Evolutionary conservation across 108 stramenopile genomes (phyloP).

Genomic region (Skeletonema grethae): DNA sequence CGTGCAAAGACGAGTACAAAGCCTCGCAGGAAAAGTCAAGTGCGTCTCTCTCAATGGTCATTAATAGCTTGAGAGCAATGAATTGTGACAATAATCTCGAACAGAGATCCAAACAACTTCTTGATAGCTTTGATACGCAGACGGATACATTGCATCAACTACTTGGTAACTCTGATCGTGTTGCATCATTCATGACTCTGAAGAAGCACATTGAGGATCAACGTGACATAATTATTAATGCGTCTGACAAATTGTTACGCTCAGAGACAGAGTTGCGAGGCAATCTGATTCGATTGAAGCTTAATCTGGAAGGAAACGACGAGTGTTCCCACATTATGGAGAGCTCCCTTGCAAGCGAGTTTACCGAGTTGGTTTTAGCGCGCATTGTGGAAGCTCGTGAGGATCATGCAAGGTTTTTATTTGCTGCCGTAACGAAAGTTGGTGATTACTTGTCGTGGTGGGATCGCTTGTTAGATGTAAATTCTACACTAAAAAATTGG

Average conservation of each 20-base stretch:
- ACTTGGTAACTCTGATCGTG: neutral
- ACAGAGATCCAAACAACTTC: neutral
- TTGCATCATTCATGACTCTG: neutral
- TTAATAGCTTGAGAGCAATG: neutral
- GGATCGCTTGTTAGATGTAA: neutral
- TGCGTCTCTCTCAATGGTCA: neutral
- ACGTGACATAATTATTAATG: neutral
- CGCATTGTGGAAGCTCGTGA: neutral
- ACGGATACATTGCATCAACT: slow-evolving; percentile 7
- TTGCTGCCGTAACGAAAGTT: neutral
- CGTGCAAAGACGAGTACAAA: slow-evolving; percentile 10
- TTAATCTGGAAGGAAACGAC: slow-evolving; percentile 1
- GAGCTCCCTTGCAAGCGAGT: slow-evolving; percentile 13
- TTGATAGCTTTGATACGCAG: slow-evolving; percentile 8
- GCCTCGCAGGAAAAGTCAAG: slow-evolving; percentile 12
- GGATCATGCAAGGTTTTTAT: neutral
- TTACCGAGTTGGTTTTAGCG: slow-evolving; percentile 13
- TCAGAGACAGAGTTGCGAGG: slow-evolving; percentile 8
- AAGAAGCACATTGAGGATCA: neutral
- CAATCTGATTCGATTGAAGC: neutral
- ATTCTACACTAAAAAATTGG: neutral
- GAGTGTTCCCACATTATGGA: slow-evolving; percentile 21
- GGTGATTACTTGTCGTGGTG: slow-evolving; percentile 9
- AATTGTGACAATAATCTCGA: too few relatives aligned
- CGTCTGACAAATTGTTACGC: neutral